These are phyloP conservation scores for Colletotrichum melonis DNA, from an alignment of 2,329 filamentous ascomycete species.

Conservation along the genomic window DNA sequence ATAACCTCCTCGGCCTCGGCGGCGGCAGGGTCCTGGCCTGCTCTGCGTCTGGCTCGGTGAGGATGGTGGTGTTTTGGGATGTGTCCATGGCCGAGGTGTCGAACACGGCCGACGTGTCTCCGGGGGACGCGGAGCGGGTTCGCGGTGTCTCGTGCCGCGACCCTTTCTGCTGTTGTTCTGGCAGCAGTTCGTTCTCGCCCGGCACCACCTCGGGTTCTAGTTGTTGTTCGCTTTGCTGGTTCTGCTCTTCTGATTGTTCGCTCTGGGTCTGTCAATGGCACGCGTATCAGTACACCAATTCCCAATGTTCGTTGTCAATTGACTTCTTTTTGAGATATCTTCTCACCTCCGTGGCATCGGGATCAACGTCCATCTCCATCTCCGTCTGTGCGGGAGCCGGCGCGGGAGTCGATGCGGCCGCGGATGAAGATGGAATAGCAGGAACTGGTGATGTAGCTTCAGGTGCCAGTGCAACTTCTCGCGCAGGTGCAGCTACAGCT, in stretches of 20 bases:
- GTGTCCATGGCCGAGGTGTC: conserved; percentile 59
- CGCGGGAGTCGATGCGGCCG: not conserved
- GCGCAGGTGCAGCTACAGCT: not conserved
- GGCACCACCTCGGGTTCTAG: not conserved
- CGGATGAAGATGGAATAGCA: conserved; percentile 3
- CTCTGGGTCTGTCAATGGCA: not conserved
- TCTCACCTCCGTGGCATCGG: conserved; percentile 18
- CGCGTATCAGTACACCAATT: conserved; percentile 1
- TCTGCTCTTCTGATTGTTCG: conserved; percentile 1
- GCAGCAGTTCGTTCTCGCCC: not conserved
- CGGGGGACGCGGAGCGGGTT: conserved; percentile 40
- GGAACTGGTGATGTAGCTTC: not conserved
- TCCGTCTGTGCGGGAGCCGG: not conserved
- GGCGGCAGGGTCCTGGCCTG: conserved; percentile 35
- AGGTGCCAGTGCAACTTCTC: not conserved
- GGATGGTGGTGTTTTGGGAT: conserved; percentile 57
- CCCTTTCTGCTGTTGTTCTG: not conserved
- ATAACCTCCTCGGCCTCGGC: conserved; percentile 37
- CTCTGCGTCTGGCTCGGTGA: conserved; percentile 60
- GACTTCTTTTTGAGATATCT: too few relatives aligned
- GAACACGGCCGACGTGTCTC: conserved; percentile 60
- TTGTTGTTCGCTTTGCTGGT: conserved; percentile 8
- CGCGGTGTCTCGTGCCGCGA: not conserved
- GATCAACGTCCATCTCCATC: not conserved
- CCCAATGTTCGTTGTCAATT: not conserved